Base-by-base conservation (phyloP, 495 filamentous ascomycete genomes). In the Xylaria scruposa region DNA sequence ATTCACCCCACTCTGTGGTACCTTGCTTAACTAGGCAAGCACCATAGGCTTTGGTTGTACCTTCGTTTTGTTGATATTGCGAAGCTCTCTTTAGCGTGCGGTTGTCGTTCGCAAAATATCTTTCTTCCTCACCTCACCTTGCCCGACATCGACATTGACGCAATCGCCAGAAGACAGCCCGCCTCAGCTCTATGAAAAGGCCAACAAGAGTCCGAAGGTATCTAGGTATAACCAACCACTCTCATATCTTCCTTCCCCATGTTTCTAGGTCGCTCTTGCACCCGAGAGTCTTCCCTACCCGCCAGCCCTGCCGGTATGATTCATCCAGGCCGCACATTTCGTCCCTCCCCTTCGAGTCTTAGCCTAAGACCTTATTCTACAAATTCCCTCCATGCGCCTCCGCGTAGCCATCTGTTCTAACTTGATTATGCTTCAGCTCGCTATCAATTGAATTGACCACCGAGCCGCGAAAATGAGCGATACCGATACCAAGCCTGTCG, bases 401-500 rank as follows among this genome's bases (percentile, higher is more conserved):
- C 15, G 33, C 31, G 21, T 53, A 65, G 38, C 4, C 19, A 13
- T 24, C 33, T n/a, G 12, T 59, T 51, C 46, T 63, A 56, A 67
- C 63, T 38, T 24, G 0, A 4, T 21, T 0, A 19, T 40, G 26
- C 29, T 67, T 29, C 42, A 36, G 31, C 29, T 24, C n/a, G 1
- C 15, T 5, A 21, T 31, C n/a, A n/a, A 38, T 54, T 31, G 58
- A 70, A 29, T 13, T n/a, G 15, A 51, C 7, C 42, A 8, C 46
- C 51, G 12, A 71, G 7, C 68, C 67, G 49, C 40, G 60, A 76
- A 54, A 12, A 79, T 80, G 78, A 76, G 70, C 75, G 70, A 70
- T 8, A 75, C 74, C 61, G 75, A 74, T 21, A 66, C 46, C 54
- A 77, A 79, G 66, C 76, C 76, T 65, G 72, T 38, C 19, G 76